Percentiles rank a stretch among this genome's conserved stretches.
These are phyloP conservation scores for Xylona heveae DNA, from an alignment of 495 filamentous ascomycete species.

Conservation along the genomic window DNA sequence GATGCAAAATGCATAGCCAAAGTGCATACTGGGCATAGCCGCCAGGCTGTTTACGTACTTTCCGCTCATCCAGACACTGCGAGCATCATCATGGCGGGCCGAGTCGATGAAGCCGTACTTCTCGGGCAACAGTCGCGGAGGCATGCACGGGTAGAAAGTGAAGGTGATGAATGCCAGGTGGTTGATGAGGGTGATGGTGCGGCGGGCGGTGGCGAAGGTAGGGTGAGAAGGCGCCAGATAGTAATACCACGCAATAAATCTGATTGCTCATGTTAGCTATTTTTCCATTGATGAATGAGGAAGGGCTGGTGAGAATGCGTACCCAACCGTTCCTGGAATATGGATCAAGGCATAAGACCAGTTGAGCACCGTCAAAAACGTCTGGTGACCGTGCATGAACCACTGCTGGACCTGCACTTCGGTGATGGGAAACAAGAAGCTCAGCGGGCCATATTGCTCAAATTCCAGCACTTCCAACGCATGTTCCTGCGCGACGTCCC, in stretches of 20 bases:
- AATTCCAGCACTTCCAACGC: constrained; percentile 37
- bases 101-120: constrained; percentile 42
- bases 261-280: constrained; percentile 8
- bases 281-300: neutral
- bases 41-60: constrained; percentile 27
- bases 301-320: constrained; percentile 10
- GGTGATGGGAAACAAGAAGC: constrained; percentile 30
- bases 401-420: constrained; percentile 35
- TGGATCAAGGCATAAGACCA: constrained; percentile 42
- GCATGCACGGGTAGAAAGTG: constrained; percentile 42
- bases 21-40: constrained; percentile 37
- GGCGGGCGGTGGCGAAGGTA: constrained; percentile 32
- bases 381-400: constrained; percentile 34
- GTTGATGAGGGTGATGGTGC: constrained; percentile 43
- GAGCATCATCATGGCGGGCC: constrained; percentile 36
- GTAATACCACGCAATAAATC: constrained; percentile 48
- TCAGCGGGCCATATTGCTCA: constrained; percentile 30
- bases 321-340: constrained; percentile 45
- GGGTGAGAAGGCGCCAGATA: constrained; percentile 30
- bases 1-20: constrained; percentile 38
- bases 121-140: constrained; percentile 35
- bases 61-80: constrained; percentile 28
- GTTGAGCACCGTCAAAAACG: constrained; percentile 35
- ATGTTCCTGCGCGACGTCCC: constrained; percentile 43
- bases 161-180: constrained; percentile 38